These are phyloP conservation scores for Fusarium pininemorale DNA, from an alignment of 2,329 filamentous ascomycete species.

Conservation along the genomic window DNA sequence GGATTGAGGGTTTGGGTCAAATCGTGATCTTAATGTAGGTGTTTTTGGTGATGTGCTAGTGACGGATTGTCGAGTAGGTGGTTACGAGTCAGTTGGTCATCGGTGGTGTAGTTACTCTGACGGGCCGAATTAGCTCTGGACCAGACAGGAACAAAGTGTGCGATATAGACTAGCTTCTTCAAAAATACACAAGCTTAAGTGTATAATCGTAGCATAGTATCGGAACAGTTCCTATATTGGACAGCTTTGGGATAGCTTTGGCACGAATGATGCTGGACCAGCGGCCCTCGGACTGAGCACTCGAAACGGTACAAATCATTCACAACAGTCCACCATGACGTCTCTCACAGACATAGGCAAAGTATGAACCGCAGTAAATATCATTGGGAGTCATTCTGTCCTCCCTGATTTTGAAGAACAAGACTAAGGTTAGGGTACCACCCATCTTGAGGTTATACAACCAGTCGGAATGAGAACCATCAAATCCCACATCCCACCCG, in stretches of 20 bases:
- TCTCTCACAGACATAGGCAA: neutral
- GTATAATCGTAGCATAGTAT: neutral
- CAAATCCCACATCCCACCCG: slow-evolving; percentile 5
- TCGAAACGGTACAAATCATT: neutral
- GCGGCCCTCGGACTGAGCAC: neutral
- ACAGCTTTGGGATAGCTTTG: neutral
- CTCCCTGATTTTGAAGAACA: neutral
- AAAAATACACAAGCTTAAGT: neutral
- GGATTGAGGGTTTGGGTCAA: neutral
- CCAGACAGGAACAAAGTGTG: neutral
- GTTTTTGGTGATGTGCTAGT: slow-evolving; percentile 1
- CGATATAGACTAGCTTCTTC: neutral
- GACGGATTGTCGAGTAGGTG: neutral
- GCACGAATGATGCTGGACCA: neutral
- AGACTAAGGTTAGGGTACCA: neutral
- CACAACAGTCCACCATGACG: neutral
- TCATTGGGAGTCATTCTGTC: neutral
- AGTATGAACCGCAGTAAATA: neutral
- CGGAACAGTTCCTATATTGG: neutral
- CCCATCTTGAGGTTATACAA: neutral
- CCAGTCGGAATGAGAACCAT: slow-evolving; percentile 19
- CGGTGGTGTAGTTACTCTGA: neutral
- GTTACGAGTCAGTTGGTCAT: slow-evolving; percentile 6
- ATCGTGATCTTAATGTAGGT: neutral
- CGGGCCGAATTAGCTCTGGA: neutral